These are phyloP conservation scores for Agrocybe chaxingu DNA, from an alignment of 768 basidiomycete species.

Conservation along the genomic window DNA sequence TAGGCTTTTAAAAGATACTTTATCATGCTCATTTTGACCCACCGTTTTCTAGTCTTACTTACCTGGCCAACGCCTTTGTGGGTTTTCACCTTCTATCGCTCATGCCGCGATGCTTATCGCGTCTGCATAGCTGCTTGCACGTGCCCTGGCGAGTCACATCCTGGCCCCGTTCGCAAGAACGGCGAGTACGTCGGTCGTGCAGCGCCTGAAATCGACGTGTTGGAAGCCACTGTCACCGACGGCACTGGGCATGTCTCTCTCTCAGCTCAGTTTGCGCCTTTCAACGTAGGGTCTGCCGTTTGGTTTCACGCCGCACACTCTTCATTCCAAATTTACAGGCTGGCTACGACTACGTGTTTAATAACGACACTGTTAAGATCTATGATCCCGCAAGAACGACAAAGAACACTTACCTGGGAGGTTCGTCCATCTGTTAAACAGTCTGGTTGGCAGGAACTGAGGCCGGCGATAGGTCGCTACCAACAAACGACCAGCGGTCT, in stretches of 20 bases:
- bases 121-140: slow-evolving; percentile 32
- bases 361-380: slow-evolving; percentile 41
- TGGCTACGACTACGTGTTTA: slow-evolving; percentile 49
- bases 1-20: slow-evolving; percentile 31
- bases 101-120: not conserved
- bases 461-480: slow-evolving; percentile 33
- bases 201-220: slow-evolving; percentile 71
- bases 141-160: slow-evolving; percentile 41
- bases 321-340: slow-evolving; percentile 31
- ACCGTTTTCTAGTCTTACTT: slow-evolving; percentile 51
- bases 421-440: slow-evolving; percentile 29
- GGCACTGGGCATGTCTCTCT: slow-evolving; percentile 37
- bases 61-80: slow-evolving; percentile 52
- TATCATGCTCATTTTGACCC: not conserved
- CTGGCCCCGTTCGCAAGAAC: slow-evolving; percentile 37
- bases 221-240: slow-evolving; percentile 47
- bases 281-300: slow-evolving; percentile 46
- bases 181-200: slow-evolving; percentile 61
- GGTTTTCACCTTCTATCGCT: not conserved
- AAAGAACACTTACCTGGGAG: slow-evolving; percentile 61
- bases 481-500: slow-evolving; percentile 75
- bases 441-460: too few relatives aligned
- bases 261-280: slow-evolving; percentile 53
- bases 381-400: slow-evolving; percentile 39
- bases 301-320: slow-evolving; percentile 24